Evolutionary conservation across 306 rosid genomes (phyloP), one percentile per base, ranked within the genome.

Genomic region (Trifolium fragiferum): DNA sequence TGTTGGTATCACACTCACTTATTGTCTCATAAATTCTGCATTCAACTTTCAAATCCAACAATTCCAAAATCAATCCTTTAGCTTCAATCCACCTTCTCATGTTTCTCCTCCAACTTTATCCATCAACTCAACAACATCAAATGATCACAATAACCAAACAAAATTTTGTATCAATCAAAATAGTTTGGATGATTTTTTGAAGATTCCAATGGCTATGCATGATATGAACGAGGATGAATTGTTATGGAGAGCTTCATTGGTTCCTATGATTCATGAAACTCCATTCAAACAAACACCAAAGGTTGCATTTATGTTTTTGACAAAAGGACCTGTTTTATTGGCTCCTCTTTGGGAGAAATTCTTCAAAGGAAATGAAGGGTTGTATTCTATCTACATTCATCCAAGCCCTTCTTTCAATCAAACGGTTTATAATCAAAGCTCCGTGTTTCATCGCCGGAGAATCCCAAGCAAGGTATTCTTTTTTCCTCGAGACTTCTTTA

Each of bases 281-380:
- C 93, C 92, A 1, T 81, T 84, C 53, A 73, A 82, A 2, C 57
- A 63, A 5, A 72, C 73, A 0, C 91, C 90, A n/a, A 93, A 93
- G 75, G 79, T 93, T 54, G 98, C 97, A 1, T 93, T 93, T 80
- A 44, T 93, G 90, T 93, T 89, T 81, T 69, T 93, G 81, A 86
- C 91, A 2, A 93, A 78, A 82, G 93, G 93, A 4, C 75, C 76
- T 46, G 80, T 90, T 20, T 4, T 61, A 4, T 38, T 93, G 87
- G 93, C 89, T 81, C 97, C 96, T 18, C 76, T 93, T 0, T 93
- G 98, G 98, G 93, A 93, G 25, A 25, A 19, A 65, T 89, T 93
- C 88, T 93, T 93, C 62, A 78, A 85, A 74, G 91, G 90, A 7
- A 61, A 89, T 59, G 74, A 80, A 75, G 87, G 85, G 1, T 66